phyloP scores from a whole-genome alignment of 768 basidiomycete genomes.

The Scleroderma bovista region DNA sequence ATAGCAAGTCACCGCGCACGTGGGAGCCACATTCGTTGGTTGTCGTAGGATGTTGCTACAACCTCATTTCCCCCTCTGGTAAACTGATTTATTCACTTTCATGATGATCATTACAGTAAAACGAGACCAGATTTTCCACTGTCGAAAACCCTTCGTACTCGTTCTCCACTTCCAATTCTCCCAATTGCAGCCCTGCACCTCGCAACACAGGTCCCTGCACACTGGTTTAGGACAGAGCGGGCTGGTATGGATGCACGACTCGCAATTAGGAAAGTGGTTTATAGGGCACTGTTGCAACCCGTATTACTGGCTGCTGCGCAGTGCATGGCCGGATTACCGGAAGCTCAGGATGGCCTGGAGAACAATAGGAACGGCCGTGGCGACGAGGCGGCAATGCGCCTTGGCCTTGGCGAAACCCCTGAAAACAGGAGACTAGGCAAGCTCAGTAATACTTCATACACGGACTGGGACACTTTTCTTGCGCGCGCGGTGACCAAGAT shows the following conservation, averaged over 20 bases:
- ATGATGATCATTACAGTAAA: constrained; percentile 4
- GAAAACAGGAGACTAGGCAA: constrained; percentile 47
- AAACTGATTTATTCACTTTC: constrained; percentile 3
- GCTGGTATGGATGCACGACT: constrained; percentile 36
- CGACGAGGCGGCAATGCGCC: constrained; percentile 3
- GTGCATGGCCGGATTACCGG: background rate
- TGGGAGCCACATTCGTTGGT: constrained; percentile 54
- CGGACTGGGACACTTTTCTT: constrained; percentile 45
- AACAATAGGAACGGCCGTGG: background rate
- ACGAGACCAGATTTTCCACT: constrained; percentile 49
- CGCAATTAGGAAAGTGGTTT: constrained; percentile 63
- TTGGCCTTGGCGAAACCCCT: constrained; percentile 34
- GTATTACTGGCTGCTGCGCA: constrained; percentile 12
- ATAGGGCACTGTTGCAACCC: constrained; percentile 57
- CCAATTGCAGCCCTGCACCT: constrained; percentile 51
- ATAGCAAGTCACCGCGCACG: background rate
- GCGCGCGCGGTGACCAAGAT: constrained; percentile 27
- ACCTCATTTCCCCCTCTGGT: constrained; percentile 54
- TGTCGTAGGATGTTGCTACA: constrained; percentile 78
- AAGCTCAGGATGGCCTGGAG: background rate
- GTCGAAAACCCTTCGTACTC: constrained; percentile 25
- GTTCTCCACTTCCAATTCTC: constrained; percentile 16
- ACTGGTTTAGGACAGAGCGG: constrained; percentile 45
- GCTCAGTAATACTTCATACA: constrained; percentile 46
- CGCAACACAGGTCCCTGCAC: constrained; percentile 62